These are phyloP conservation scores for Beauveria rudraprayagi DNA, from an alignment of 2,329 filamentous ascomycete species.

Conservation along the genomic window DNA sequence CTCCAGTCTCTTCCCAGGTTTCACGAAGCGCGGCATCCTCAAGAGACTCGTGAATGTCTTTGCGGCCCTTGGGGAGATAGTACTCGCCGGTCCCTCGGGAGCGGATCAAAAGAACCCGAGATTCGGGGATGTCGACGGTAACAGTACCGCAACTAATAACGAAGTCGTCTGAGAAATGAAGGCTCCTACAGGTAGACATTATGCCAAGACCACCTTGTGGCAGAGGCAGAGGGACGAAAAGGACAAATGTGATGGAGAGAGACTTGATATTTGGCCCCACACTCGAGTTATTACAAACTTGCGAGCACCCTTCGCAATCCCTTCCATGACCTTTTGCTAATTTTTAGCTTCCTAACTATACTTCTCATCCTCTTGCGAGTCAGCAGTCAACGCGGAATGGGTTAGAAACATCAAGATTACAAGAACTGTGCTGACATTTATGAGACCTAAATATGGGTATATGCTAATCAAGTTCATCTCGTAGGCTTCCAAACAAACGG, in stretches of 20 bases:
- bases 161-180: slow-evolving; percentile 9
- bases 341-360: too few species aligned
- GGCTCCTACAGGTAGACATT: not conserved
- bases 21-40: slow-evolving; percentile 34
- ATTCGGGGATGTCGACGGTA: slow-evolving; percentile 4
- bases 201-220: not conserved
- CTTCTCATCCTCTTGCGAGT: not conserved
- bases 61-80: slow-evolving; percentile 39
- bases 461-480: slow-evolving; percentile 1
- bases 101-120: slow-evolving; percentile 8
- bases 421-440: not conserved
- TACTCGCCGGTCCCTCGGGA: slow-evolving; percentile 26
- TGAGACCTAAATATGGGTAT: slow-evolving; percentile 6
- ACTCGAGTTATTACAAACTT: too few species aligned
- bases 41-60: slow-evolving; percentile 35
- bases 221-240: not conserved
- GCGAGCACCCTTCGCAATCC: too few species aligned
- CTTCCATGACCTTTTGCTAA: too few species aligned
- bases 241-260: too few species aligned
- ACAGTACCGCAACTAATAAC: slow-evolving; percentile 11
- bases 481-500: slow-evolving; percentile 2
- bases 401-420: too few species aligned
- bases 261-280: too few species aligned
- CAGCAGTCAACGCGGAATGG: not conserved
- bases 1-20: slow-evolving; percentile 38